Conservation (phyloP, 805 yeast genomes). For the Monosporozyma servazzii region DNA sequence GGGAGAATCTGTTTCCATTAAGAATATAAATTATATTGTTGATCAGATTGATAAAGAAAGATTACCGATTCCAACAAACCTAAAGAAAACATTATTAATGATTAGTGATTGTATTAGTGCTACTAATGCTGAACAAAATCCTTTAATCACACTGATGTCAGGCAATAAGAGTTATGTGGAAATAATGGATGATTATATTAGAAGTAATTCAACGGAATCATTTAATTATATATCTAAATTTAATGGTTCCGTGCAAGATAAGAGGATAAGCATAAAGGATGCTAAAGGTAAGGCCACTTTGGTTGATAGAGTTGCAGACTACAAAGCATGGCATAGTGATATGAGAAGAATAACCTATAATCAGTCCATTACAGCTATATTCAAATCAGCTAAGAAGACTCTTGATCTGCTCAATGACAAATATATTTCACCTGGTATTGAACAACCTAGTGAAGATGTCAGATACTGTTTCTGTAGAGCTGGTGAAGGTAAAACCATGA, state of each 20-base stretch:
- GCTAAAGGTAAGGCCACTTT: constrained; percentile 18
- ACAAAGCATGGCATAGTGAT: constrained; percentile 10
- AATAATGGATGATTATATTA: constrained; percentile 4
- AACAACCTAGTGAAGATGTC: constrained; percentile 2
- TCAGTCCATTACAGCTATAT: constrained; percentile 3
- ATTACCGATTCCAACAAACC: constrained; percentile 14
- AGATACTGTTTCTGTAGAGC: constrained; percentile 56
- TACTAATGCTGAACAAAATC: constrained; percentile 10
- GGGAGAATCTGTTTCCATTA: constrained; percentile 6
- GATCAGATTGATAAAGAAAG: constrained; percentile 6
- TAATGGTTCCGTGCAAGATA: constrained; percentile 26
- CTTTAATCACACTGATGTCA: constrained; percentile 8
- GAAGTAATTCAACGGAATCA: constrained; percentile 4
- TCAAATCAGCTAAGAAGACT: background rate
- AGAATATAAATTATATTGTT: constrained; percentile 8
- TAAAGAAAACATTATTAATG: constrained; percentile 9
- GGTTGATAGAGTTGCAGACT: constrained; percentile 7
- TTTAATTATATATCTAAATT: constrained; percentile 12
- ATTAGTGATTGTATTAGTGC: constrained; percentile 9
- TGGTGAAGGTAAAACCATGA: constrained; percentile 53
- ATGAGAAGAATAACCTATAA: constrained; percentile 5
- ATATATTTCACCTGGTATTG: constrained; percentile 7
- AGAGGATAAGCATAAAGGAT: constrained; percentile 27
- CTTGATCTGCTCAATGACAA: constrained; percentile 20
- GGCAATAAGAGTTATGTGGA: constrained; percentile 10